Evolutionary conservation across 306 rosid species (phyloP).

Genomic region (Quercus wislizeni): DNA sequence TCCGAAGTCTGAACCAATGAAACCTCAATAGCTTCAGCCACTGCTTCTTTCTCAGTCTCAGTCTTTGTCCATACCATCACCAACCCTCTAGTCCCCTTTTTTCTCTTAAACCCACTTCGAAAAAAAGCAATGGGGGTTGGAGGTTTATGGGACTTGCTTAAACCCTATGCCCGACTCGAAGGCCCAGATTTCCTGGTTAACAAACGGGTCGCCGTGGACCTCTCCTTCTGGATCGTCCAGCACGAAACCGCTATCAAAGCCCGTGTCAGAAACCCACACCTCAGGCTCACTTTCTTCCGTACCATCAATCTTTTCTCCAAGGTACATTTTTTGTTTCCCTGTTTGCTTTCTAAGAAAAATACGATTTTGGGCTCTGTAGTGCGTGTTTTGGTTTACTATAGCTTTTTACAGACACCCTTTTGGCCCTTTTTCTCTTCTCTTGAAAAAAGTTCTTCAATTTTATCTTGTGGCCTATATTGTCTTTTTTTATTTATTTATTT

Average conservation of each 20-base stretch:
- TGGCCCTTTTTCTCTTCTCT: not conserved
- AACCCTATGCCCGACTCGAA: conserved; percentile 67
- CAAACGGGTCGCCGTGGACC: conserved; percentile 96
- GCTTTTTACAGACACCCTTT: not conserved
- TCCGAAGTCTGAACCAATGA: not conserved
- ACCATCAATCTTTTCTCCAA: conserved; percentile 80
- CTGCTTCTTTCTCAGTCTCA: not conserved
- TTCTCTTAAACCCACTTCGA: conserved; percentile 14
- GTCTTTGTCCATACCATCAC: not conserved
- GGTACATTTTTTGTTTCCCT: conserved; percentile 31
- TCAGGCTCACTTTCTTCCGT: conserved; percentile 78
- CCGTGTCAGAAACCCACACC: conserved; percentile 59
- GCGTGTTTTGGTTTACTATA: not conserved
- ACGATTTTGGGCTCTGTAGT: not conserved
- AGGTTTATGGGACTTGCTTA: conserved; percentile 88
- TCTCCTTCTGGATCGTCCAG: conserved; percentile 87
- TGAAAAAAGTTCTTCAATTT: not conserved
- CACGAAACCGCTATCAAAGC: conserved; percentile 67
- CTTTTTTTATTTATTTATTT: not conserved
- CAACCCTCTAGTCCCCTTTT: not conserved
- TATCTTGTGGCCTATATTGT: not conserved
- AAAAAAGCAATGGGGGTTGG: conserved; percentile 63
- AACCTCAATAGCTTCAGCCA: conserved; percentile 19
- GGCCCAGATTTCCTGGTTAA: conserved; percentile 85
- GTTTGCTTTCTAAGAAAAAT: not conserved